These are phyloP conservation scores for Podaxis rugospora DNA, from an alignment of 768 basidiomycete genomes.

Conservation along the genomic window DNA sequence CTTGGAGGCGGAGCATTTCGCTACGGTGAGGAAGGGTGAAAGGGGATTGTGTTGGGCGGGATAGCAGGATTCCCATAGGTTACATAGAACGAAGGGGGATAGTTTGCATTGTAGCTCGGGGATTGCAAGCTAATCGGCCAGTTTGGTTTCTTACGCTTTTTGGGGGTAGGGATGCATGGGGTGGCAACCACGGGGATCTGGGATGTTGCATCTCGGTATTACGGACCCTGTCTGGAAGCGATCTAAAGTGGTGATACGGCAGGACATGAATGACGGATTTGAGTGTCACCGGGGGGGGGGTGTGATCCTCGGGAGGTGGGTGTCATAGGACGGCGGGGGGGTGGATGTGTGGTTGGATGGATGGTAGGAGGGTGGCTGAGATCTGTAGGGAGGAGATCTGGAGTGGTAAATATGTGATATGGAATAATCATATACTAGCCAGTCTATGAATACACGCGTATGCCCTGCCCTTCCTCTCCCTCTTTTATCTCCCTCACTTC, in stretches of 20 bases:
- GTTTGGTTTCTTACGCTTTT: neutral
- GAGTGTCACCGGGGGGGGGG: neutral
- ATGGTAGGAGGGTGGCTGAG: neutral
- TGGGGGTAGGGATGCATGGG: neutral
- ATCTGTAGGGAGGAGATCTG: neutral
- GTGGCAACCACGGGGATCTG: constrained; percentile 1
- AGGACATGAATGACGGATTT: no score
- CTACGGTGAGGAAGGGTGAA: no score
- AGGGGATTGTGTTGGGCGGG: neutral
- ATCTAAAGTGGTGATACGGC: neutral
- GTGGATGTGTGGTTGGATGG: neutral
- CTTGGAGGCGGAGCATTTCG: no score
- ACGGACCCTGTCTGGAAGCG: neutral
- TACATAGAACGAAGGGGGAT: neutral
- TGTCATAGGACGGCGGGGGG: neutral
- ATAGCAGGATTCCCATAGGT: neutral
- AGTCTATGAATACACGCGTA: neutral
- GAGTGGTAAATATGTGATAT: neutral
- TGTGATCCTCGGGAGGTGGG: constrained; percentile 2
- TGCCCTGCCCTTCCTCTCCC: no score
- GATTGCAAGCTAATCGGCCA: neutral
- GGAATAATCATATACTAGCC: neutral
- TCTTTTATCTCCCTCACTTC: no score
- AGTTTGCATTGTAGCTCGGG: neutral
- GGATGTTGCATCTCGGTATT: neutral